phyloP scores from a whole-genome alignment of 2,329 filamentous ascomycete genomes.

The Exophiala sideris region DNA sequence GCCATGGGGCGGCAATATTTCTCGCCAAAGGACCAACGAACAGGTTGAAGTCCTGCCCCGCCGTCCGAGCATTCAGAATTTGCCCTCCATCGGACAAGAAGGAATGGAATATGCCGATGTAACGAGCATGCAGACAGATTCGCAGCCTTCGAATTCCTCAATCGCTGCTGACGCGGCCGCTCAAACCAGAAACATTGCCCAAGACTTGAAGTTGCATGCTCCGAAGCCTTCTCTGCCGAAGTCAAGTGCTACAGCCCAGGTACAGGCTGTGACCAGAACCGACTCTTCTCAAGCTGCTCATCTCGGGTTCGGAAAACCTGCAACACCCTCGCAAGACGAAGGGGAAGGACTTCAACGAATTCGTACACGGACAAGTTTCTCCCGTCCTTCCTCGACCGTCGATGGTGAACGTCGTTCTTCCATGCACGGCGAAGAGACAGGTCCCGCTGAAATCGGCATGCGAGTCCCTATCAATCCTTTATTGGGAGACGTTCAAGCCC shows the following conservation, averaged over 20 bases:
- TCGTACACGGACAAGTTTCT: conserved; percentile 61
- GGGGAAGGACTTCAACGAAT: conserved; percentile 50
- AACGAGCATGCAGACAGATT: conserved; percentile 38
- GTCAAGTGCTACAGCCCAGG: conserved; percentile 76
- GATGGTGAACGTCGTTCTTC: conserved; percentile 53
- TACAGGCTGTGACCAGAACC: conserved; percentile 81
- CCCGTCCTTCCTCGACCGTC: conserved; percentile 46
- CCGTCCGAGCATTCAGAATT: conserved; percentile 66
- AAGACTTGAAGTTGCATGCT: conserved; percentile 81
- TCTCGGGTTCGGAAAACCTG: conserved; percentile 71
- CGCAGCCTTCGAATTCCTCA: conserved; percentile 41
- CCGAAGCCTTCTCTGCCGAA: conserved; percentile 82
- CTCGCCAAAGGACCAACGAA: conserved; percentile 36
- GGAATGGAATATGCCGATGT: conserved; percentile 79
- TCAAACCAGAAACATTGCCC: conserved; percentile 73
- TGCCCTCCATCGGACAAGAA: conserved; percentile 86
- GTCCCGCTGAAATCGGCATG: conserved; percentile 87
- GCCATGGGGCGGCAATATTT: conserved; percentile 42
- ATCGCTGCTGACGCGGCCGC: conserved; percentile 50
- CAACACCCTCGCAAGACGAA: conserved; percentile 47
- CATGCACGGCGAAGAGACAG: conserved; percentile 65
- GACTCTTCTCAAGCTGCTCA: conserved; percentile 83
- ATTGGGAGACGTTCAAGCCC: conserved; percentile 93
- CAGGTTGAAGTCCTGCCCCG: conserved; percentile 48
- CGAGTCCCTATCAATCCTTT: conserved; percentile 91